Base-by-base conservation (phyloP, 495 filamentous ascomycete species). In the Penicillium simplicissimum region DNA sequence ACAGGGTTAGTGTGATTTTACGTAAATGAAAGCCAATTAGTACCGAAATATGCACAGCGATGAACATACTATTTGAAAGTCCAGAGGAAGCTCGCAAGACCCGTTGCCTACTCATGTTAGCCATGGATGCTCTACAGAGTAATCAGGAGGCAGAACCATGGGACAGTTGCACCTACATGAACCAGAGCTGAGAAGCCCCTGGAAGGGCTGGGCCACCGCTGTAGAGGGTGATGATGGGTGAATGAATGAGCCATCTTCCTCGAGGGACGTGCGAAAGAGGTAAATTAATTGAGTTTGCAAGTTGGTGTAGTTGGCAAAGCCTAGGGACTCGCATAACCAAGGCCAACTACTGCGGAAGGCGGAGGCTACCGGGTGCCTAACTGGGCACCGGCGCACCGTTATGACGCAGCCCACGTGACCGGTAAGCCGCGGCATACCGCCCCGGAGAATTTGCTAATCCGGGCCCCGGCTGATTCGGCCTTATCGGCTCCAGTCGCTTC, bases 171-270 rank as follows among this genome's bases (percentile, higher is more conserved):
- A 48, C 58, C 58, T 77, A 90, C 80, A 76, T 96, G 92, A 48
- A 93, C 64, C 19, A 87, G 55, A 19, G 88, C 82, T 14, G 92
- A 95, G 52, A 89, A 48, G 51, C 83, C 84, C 61, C 86, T 79
- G 5, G 88, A 89, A 0, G 92, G 92, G 60, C 91, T 90, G 25
- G 80, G 36, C 11, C 92, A 68, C 47, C 89, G 79, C 70, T 95
- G 92, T 33, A 93, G 80, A 10, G 88, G 89, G 76, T 95, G 91
- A 52, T 68, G 80, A 8, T 60, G 6, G 9, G 73, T 28, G 1
- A 76, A 62, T 67, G 34, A 55, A 43, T 31, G 60, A 57, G 19
- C 33, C 51, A 53, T 53, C 14, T 36, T 53, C 15, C 7, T 13
- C 3, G 33, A 21, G 17, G 51, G 10, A 14, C 36, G 51, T 53